Percentiles rank a stretch among this genome's conserved stretches.
phyloP scores from a whole-genome alignment of 495 filamentous ascomycete genomes.

The Friedmanniomyces endolithicus region DNA sequence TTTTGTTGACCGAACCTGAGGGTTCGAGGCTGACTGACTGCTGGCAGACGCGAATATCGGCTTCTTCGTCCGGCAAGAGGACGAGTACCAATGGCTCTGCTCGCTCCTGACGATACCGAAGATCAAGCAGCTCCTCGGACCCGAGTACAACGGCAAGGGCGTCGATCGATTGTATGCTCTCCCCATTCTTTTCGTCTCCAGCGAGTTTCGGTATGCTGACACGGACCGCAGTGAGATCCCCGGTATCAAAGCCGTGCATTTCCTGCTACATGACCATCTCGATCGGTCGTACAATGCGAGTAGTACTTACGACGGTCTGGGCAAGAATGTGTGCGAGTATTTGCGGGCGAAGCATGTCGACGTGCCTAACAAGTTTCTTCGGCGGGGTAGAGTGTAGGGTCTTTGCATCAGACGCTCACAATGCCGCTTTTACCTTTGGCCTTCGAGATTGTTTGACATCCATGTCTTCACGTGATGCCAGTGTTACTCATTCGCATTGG shows the following conservation, averaged over 20 bases:
- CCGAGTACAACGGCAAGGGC: conserved; percentile 30
- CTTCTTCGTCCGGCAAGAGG: conserved; percentile 26
- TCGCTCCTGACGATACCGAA: conserved; percentile 25
- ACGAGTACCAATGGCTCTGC: conserved; percentile 29
- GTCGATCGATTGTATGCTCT: conserved; percentile 32
- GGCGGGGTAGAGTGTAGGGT: not conserved
- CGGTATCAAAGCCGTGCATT: conserved; percentile 22
- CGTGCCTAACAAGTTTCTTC: conserved; percentile 10
- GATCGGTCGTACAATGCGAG: conserved; percentile 19
- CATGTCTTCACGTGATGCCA: no score
- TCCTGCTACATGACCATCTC: conserved; percentile 22
- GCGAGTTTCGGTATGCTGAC: not conserved
- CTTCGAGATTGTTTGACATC: no score
- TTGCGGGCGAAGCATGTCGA: conserved; percentile 11
- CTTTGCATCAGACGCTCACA: not conserved
- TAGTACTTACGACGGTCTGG: conserved; percentile 21
- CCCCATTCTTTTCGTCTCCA: not conserved
- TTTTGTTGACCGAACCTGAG: not conserved
- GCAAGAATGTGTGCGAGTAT: conserved; percentile 22
- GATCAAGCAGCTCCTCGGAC: conserved; percentile 26
- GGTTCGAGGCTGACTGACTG: not conserved
- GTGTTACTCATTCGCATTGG: not conserved
- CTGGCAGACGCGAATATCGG: conserved; percentile 21
- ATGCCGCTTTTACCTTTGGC: not conserved
- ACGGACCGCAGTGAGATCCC: conserved; percentile 16